Conservation (phyloP, 352 stramenopile species). For the Phytophthora agathidicida region DNA sequence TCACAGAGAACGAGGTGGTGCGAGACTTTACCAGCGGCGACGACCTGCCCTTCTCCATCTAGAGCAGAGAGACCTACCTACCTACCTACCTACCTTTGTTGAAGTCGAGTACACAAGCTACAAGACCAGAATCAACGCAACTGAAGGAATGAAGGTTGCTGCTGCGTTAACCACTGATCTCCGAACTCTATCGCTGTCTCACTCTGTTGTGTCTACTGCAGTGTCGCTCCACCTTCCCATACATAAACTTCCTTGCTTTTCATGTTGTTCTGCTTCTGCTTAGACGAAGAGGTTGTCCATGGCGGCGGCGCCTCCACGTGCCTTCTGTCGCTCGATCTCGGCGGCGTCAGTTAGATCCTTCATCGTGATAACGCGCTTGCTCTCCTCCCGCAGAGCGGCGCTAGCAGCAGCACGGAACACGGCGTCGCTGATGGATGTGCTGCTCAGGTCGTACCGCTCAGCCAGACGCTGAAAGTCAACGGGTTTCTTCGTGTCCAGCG, state of each 20-base stretch:
- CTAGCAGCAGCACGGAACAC: slow-evolving; percentile 83
- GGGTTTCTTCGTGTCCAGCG: slow-evolving; percentile 51
- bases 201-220: slow-evolving; percentile 7
- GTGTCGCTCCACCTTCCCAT: slow-evolving; percentile 10
- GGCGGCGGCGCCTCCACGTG: slow-evolving; percentile 55
- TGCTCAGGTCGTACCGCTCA: slow-evolving; percentile 79
- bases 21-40: slow-evolving; percentile 94
- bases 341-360: slow-evolving; percentile 78
- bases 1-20: slow-evolving; percentile 91
- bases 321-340: slow-evolving; percentile 77
- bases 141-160: slow-evolving; percentile 36
- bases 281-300: slow-evolving; percentile 88
- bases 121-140: slow-evolving; percentile 4
- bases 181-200: slow-evolving; percentile 17
- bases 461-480: slow-evolving; percentile 76
- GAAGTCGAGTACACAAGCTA: too few relatives aligned
- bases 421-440: slow-evolving; percentile 80
- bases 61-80: slow-evolving; percentile 21
- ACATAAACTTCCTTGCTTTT: slow-evolving; percentile 18
- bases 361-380: slow-evolving; percentile 73
- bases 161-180: slow-evolving; percentile 23
- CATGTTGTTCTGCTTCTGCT: slow-evolving; percentile 22
- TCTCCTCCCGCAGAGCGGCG: slow-evolving; percentile 68
- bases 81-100: too few relatives aligned
- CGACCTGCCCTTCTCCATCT: slow-evolving; percentile 90